phyloP scores from a whole-genome alignment of 192 early-diverging fungal species.

The Backusella psychrophila region DNA sequence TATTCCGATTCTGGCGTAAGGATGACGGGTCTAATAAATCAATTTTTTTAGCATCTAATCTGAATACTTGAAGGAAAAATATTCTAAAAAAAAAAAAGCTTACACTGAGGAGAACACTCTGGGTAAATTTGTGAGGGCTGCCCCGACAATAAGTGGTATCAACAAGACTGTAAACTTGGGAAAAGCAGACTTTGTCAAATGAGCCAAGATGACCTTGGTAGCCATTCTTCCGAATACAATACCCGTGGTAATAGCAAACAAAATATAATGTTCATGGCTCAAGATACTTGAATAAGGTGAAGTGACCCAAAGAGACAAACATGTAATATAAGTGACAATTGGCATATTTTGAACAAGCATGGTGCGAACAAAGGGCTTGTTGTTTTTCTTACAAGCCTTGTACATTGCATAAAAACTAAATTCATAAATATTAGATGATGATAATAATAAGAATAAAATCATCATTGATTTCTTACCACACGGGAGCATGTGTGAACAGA shows the following conservation, averaged over 20 bases:
- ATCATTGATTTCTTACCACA: conserved; percentile 31
- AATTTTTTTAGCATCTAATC: not conserved
- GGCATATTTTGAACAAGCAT: conserved; percentile 65
- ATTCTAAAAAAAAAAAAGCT: conserved; percentile 15
- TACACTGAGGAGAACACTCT: conserved; percentile 47
- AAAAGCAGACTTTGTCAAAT: conserved; percentile 80
- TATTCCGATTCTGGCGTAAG: conserved; percentile 69
- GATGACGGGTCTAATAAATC: conserved; percentile 42
- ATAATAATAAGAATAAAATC: not conserved
- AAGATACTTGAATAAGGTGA: conserved; percentile 71
- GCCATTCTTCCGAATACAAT: conserved; percentile 85
- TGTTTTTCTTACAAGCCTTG: conserved; percentile 47
- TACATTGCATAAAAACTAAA: conserved; percentile 36
- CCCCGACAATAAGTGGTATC: conserved; percentile 72
- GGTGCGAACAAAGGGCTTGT: conserved; percentile 54
- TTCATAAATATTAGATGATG: not conserved
- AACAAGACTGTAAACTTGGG: conserved; percentile 81
- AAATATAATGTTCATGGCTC: conserved; percentile 62
- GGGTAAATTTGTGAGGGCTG: conserved; percentile 64
- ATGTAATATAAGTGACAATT: conserved; percentile 56
- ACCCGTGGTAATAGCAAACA: conserved; percentile 75
- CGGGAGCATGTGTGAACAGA: conserved; percentile 31
- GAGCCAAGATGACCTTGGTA: conserved; percentile 88
- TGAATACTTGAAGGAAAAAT: not conserved
- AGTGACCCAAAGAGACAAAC: conserved; percentile 68